phyloP scores from a whole-genome alignment of 2,329 filamentous ascomycete genomes.

The Talaromyces sp. region DNA sequence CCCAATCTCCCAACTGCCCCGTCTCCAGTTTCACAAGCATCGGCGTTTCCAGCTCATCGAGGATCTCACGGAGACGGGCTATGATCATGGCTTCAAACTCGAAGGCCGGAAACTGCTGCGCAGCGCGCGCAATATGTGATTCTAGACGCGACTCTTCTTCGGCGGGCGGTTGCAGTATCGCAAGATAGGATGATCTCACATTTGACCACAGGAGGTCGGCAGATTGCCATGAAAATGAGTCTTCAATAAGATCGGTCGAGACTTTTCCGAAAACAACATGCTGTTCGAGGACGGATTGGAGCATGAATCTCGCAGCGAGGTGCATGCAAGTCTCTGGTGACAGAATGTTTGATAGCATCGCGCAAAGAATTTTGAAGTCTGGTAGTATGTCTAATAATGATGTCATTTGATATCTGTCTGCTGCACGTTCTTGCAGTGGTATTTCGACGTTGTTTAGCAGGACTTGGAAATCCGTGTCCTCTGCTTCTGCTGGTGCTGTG shows the following conservation, averaged over 20 bases:
- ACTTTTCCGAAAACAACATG: conserved; percentile 36
- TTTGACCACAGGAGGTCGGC: neutral
- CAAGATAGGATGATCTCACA: neutral
- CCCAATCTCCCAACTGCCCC: conserved; percentile 29
- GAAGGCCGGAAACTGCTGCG: conserved; percentile 23
- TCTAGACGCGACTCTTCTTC: neutral
- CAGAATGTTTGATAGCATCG: conserved; percentile 17
- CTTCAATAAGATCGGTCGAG: conserved; percentile 33
- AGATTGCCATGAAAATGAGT: conserved; percentile 43
- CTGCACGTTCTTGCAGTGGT: conserved; percentile 17
- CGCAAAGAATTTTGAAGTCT: conserved; percentile 46
- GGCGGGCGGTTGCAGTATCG: neutral
- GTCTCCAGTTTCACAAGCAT: conserved; percentile 50
- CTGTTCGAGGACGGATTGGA: conserved; percentile 49
- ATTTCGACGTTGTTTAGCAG: conserved; percentile 24
- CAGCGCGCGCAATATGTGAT: neutral
- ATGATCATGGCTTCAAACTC: conserved; percentile 38
- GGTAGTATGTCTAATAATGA: conserved; percentile 41
- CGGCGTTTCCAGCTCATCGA: conserved; percentile 41
- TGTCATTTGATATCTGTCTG: conserved; percentile 15
- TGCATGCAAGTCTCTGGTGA: conserved; percentile 29
- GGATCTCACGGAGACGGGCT: conserved; percentile 40
- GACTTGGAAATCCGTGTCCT: neutral
- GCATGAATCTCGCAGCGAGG: conserved; percentile 45
- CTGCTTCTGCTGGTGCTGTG: neutral